Evolutionary conservation across 805 yeast genomes (phyloP), one percentile per base, ranked within the genome.

Genomic region (Wickerhamomyces chambardii): DNA sequence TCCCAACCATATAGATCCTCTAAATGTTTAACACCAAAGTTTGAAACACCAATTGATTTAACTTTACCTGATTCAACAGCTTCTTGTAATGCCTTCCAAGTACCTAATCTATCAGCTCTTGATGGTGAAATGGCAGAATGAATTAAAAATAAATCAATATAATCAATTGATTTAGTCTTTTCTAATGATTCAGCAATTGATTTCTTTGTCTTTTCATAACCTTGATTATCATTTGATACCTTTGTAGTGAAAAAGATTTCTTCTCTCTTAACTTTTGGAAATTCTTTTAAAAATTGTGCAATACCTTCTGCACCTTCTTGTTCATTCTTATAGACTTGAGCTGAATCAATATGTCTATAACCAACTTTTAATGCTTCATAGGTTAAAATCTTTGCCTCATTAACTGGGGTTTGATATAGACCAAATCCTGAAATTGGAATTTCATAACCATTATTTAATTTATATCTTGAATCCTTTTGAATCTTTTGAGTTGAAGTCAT

Each of bases 1-100:
- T 66, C 65, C 79, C 83, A 74, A 3, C 53, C 45, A 30, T 78
- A 59, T 29, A 82, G 55, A 51, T 78, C 78, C 39, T 75, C 68
- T 12, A 82, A 54, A 50, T 75, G 84, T 4, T 56, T 57, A 15
- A 53, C 48, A 30, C 84, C 84, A 46, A 66, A 82, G 56, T 81
- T 80, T 12, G 90, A 81, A 15, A 83, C 86, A 27, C 90, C 92
- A 37, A 83, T 73, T 15, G 81, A 66, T 46, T 65, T 68, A 34
- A 80, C 74, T 32, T 63, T 53, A 10, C 84, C 78, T 9, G 59
- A 61, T 25, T 65, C 72, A 15, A 74, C 78, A 21, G 73, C 75
- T 46, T 82, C 89, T 54, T 82, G 85, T 69, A 81, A 66, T 2
- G 86, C 87, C 48, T 59, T 64, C 73, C 80, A 81, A 2, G 86